These are phyloP conservation scores for Rhizophagus sp. DNA, from an alignment of 192 early-diverging fungal species.

Conservation along the genomic window DNA sequence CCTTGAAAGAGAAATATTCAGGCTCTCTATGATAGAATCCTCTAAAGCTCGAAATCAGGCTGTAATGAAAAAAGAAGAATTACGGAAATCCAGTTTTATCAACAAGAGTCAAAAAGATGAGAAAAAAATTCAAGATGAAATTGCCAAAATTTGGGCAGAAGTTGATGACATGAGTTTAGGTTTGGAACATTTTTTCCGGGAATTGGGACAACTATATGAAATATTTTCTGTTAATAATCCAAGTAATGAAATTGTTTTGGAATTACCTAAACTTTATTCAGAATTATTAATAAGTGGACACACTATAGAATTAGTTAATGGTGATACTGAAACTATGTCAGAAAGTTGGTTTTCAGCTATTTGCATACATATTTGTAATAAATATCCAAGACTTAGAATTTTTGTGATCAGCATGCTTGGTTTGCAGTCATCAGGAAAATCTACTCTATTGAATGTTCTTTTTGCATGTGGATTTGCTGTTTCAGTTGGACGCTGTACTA, in stretches of 20 bases:
- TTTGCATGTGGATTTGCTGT: conserved; percentile 30
- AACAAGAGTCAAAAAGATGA: not conserved
- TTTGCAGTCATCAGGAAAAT: conserved; percentile 27
- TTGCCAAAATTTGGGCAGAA: conserved; percentile 8
- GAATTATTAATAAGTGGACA: conserved; percentile 24
- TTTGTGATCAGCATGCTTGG: conserved; percentile 26
- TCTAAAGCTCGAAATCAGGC: conserved; percentile 12
- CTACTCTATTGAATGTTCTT: conserved; percentile 25
- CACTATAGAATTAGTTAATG: conserved; percentile 29
- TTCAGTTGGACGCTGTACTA: conserved; percentile 21
- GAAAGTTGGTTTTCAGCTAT: conserved; percentile 26
- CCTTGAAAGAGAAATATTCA: conserved; percentile 25
- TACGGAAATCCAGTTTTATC: conserved; percentile 3
- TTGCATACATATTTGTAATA: not conserved
- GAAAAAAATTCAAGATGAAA: conserved; percentile 10
- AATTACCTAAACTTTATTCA: conserved; percentile 23
- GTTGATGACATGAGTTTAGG: conserved; percentile 30
- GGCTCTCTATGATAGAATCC: conserved; percentile 13
- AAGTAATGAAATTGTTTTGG: not conserved
- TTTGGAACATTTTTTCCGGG: conserved; percentile 26
- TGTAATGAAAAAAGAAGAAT: conserved; percentile 12
- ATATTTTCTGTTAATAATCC: not conserved
- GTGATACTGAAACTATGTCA: conserved; percentile 15
- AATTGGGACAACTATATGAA: conserved; percentile 16
- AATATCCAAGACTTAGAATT: conserved; percentile 12